These are phyloP conservation scores for Cladosporium sp. DNA, from an alignment of 2,329 filamentous ascomycete species.

Conservation along the genomic window DNA sequence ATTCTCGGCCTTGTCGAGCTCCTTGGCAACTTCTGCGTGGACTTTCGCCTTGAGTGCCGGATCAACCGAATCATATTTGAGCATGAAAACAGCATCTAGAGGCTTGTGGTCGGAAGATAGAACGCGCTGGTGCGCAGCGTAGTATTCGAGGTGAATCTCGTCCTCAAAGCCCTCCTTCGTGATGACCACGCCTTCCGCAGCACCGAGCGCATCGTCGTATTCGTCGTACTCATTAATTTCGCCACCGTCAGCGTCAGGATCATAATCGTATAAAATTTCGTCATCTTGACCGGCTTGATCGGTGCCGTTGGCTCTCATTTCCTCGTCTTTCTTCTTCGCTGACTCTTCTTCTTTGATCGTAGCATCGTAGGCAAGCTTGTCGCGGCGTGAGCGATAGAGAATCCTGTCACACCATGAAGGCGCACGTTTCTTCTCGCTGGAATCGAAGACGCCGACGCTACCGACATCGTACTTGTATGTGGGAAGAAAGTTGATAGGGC, in stretches of 20 bases:
- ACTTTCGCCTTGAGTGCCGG: constrained; percentile 79
- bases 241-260: constrained; percentile 70
- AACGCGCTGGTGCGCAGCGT: constrained; percentile 84
- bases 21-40: constrained; percentile 79
- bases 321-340: constrained; percentile 69
- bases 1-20: constrained; percentile 88
- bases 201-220: constrained; percentile 48
- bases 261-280: constrained; percentile 82
- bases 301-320: constrained; percentile 77
- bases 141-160: constrained; percentile 58
- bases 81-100: constrained; percentile 72
- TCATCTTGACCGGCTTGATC: constrained; percentile 73
- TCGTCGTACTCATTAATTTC: constrained; percentile 50
- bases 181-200: constrained; percentile 46
- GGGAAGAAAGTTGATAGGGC: constrained; percentile 79
- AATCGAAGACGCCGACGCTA: constrained; percentile 88
- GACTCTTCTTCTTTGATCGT: constrained; percentile 62
- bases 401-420: constrained; percentile 98
- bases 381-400: constrained; percentile 71
- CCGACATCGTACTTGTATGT: constrained; percentile 98
- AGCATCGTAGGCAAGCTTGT: constrained; percentile 63
- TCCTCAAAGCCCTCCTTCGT: constrained; percentile 59
- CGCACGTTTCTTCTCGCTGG: constrained; percentile 86
- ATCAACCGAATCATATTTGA: constrained; percentile 83
- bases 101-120: constrained; percentile 96